Percentiles rank a stretch among this genome's conserved stretches.
phyloP scores from a whole-genome alignment of 495 filamentous ascomycete species.

The Penicillium parvum region DNA sequence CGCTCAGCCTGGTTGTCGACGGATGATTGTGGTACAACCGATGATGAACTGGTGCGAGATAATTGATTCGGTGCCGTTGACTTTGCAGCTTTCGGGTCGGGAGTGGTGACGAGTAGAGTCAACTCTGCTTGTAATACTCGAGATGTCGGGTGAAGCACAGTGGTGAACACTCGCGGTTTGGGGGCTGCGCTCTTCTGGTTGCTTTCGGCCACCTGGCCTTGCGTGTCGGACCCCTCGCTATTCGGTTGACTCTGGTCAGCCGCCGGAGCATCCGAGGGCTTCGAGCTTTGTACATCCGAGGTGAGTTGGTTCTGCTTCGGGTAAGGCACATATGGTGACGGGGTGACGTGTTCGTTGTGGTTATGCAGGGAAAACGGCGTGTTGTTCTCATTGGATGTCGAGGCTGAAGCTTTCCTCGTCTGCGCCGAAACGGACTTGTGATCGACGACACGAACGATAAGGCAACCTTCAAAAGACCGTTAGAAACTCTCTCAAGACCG shows the following conservation, averaged over 20 bases:
- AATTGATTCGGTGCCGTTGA: slow-evolving; percentile 40
- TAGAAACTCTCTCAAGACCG: not conserved
- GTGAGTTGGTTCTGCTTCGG: slow-evolving; percentile 56
- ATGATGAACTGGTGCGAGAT: slow-evolving; percentile 44
- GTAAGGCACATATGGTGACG: slow-evolving; percentile 79
- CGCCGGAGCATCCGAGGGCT: slow-evolving; percentile 17
- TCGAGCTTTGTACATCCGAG: slow-evolving; percentile 33
- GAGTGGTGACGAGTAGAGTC: slow-evolving; percentile 68
- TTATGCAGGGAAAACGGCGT: slow-evolving; percentile 85
- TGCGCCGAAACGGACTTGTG: slow-evolving; percentile 63
- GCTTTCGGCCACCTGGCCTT: slow-evolving; percentile 48
- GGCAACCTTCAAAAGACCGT: slow-evolving; percentile 52
- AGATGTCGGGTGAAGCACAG: slow-evolving; percentile 80
- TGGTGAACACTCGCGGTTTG: slow-evolving; percentile 66
- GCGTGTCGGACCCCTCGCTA: slow-evolving; percentile 27
- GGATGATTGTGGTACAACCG: slow-evolving; percentile 55
- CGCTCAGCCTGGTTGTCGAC: slow-evolving; percentile 52
- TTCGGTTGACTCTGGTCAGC: slow-evolving; percentile 13
- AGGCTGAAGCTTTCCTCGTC: slow-evolving; percentile 48
- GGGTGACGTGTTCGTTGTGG: slow-evolving; percentile 79
- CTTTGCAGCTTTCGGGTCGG: slow-evolving; percentile 49
- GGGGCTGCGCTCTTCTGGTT: slow-evolving; percentile 44
- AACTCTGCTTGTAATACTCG: slow-evolving; percentile 71
- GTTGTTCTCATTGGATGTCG: slow-evolving; percentile 54
- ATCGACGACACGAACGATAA: slow-evolving; percentile 90